Conservation (phyloP, 148 eudicot genomes). For the Drosera capensis region DNA sequence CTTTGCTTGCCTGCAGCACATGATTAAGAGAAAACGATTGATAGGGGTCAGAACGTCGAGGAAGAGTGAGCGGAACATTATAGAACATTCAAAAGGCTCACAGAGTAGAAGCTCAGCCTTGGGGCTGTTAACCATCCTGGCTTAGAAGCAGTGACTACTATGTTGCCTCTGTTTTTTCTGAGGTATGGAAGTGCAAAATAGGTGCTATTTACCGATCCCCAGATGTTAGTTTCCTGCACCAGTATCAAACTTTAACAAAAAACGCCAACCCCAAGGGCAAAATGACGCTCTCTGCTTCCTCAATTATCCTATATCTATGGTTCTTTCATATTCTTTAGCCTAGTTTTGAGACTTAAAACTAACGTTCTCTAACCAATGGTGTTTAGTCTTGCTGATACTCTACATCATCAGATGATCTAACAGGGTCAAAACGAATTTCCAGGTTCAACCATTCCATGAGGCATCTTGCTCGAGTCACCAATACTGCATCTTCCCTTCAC, state of each 20-base stretch:
- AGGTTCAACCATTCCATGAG: too few relatives aligned
- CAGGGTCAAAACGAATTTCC: too few relatives aligned
- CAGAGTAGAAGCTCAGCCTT: slow-evolving; percentile 27
- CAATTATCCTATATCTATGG: too few relatives aligned
- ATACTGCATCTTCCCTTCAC: too few relatives aligned
- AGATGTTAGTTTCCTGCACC: slow-evolving; percentile 28
- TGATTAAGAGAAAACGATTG: background rate
- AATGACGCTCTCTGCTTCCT: too few relatives aligned
- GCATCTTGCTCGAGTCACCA: too few relatives aligned
- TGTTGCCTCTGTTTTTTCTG: slow-evolving; percentile 21
- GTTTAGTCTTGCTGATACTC: background rate
- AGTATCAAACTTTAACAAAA: too few relatives aligned
- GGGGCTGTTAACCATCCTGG: slow-evolving; percentile 27
- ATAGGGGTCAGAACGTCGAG: background rate
- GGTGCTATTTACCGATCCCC: slow-evolving; percentile 29
- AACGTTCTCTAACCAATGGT: too few relatives aligned
- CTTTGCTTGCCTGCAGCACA: background rate
- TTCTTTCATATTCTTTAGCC: too few relatives aligned
- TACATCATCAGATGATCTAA: background rate
- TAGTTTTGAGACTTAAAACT: too few relatives aligned
- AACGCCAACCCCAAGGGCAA: too few relatives aligned
- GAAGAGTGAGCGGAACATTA: background rate
- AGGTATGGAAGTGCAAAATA: slow-evolving; percentile 25
- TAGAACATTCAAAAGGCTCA: background rate
- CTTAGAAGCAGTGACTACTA: slow-evolving; percentile 22